A percentile compares a stretch with the other conserved stretches of the same genome.
phyloP scores from a whole-genome alignment of 2,329 filamentous ascomycete genomes.

The Penicillium sclerotiorum region DNA sequence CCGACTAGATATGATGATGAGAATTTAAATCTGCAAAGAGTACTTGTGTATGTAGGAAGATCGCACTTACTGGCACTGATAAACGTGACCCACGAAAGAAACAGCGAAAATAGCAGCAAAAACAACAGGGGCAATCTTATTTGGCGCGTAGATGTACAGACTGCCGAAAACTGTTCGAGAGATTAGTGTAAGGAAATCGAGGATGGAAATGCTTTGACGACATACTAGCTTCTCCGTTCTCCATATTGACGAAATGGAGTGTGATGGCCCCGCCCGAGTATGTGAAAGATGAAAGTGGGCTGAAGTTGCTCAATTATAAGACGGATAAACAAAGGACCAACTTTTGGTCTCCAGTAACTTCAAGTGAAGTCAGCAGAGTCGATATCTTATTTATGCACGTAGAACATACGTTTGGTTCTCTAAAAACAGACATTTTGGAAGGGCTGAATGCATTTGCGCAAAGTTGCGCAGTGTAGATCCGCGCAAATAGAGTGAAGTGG shows the following conservation, averaged over 20 bases:
- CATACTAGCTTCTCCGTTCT: neutral
- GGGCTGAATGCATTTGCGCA: neutral
- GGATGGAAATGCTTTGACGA: neutral
- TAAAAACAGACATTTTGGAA: no score
- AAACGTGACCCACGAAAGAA: slow-evolving; percentile 47
- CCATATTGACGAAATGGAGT: neutral
- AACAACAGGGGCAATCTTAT: slow-evolving; percentile 57
- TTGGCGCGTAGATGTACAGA: slow-evolving; percentile 56
- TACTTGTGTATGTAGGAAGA: neutral
- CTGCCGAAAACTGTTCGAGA: slow-evolving; percentile 26
- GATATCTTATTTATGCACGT: no score
- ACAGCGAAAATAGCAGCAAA: slow-evolving; percentile 54
- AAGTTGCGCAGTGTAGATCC: neutral
- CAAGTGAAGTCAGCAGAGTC: no score
- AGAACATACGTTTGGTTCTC: no score
- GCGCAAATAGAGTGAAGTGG: no score
- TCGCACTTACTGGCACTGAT: slow-evolving; percentile 61
- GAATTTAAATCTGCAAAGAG: no score
- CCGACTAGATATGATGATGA: no score
- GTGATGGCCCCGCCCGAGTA: neutral
- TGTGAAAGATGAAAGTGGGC: neutral
- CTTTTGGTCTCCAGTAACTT: no score
- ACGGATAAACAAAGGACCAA: no score
- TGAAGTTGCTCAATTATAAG: no score
- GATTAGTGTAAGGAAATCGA: neutral